Percentiles rank a stretch among this genome's conserved stretches.
phyloP scores from a whole-genome alignment of 139 green algal species.

The Coelastrella sp. region DNA sequence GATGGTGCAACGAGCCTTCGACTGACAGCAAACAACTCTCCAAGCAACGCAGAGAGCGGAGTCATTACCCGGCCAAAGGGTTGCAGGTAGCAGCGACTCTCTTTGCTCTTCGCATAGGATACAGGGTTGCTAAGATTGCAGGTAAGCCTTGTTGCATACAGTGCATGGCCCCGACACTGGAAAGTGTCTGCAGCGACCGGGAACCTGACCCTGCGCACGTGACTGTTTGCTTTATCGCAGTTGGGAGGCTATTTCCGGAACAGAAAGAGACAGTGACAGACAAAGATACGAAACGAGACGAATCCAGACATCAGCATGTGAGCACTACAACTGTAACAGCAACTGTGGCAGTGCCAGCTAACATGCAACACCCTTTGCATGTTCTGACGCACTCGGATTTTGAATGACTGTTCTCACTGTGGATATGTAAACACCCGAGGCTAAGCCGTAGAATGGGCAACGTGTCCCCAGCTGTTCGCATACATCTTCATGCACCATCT shows the following conservation, averaged over 20 bases:
- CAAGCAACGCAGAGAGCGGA: constrained; percentile 1
- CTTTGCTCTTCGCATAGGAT: constrained; percentile 1
- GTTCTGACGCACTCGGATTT: no score
- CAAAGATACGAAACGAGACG: background rate
- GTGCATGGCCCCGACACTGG: no score
- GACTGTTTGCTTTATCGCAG: background rate
- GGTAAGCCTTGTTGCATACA: background rate
- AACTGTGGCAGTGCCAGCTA: no score
- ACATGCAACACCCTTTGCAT: no score
- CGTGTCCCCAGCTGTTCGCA: no score
- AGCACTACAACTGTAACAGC: background rate
- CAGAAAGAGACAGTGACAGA: background rate
- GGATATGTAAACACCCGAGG: no score
- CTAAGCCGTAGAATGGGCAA: no score
- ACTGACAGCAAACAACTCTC: background rate
- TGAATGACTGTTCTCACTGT: no score
- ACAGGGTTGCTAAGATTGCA: constrained; percentile 13
- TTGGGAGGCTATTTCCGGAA: background rate
- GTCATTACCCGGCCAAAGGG: background rate
- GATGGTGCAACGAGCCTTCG: background rate
- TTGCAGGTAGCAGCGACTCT: constrained; percentile 11
- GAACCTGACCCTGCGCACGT: background rate
- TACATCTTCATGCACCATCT: no score
- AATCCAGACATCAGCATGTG: background rate
- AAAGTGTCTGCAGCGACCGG: no score